Percentiles rank a stretch among this genome's conserved stretches.
phyloP scores from a whole-genome alignment of 495 filamentous ascomycete species.

The Ascodesmis nigricans region DNA sequence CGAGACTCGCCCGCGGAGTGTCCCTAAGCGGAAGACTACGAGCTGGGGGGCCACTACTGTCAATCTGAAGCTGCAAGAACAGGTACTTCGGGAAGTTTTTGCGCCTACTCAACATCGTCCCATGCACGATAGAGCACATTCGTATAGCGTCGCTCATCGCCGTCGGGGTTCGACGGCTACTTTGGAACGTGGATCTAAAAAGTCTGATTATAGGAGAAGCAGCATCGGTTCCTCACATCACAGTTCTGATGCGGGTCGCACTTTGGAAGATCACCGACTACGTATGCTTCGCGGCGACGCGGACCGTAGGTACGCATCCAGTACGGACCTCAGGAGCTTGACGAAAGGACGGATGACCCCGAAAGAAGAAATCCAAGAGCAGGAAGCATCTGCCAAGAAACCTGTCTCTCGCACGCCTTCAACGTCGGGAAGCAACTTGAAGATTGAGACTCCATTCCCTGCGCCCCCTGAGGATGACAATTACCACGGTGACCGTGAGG shows the following conservation, averaged over 20 bases:
- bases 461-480: constrained; percentile 49
- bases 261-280: constrained; percentile 13
- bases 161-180: constrained; percentile 3
- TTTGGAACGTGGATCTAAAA: constrained; percentile 5
- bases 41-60: constrained; percentile 71
- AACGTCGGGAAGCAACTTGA: too few species aligned
- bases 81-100: constrained; percentile 89
- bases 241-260: constrained; percentile 6
- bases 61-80: constrained; percentile 67
- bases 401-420: too few species aligned
- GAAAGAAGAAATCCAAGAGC: too few species aligned
- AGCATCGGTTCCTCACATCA: constrained; percentile 13
- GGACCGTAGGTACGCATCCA: constrained; percentile 14
- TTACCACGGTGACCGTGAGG: constrained; percentile 57
- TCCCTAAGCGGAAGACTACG: constrained; percentile 5
- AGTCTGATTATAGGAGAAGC: constrained; percentile 10
- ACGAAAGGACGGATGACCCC: too few species aligned
- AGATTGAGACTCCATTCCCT: too few species aligned
- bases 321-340: constrained; percentile 13
- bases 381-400: too few species aligned
- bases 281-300: constrained; percentile 12
- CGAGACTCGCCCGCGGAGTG: background rate
- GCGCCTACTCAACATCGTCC: constrained; percentile 45
- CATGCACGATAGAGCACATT: background rate
- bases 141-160: background rate